Evolutionary conservation across 73 alveolate genomes (phyloP), one percentile per base, ranked within the genome.

Genomic region (Breviolum minutum): DNA sequence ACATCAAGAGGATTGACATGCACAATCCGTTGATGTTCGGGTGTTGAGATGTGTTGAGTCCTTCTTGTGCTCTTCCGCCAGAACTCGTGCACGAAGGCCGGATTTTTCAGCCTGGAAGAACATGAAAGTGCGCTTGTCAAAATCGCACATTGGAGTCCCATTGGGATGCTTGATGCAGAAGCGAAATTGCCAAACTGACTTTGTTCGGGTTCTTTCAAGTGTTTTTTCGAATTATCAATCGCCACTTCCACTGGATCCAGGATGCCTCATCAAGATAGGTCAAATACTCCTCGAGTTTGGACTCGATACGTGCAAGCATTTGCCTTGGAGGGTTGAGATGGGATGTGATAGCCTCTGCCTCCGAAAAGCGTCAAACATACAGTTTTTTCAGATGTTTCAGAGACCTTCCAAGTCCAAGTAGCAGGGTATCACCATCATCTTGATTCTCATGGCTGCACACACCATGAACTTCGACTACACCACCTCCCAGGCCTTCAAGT

Each of bases 211-310:
- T 40, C 3, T 40, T 40, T 40, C 54, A n/a, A n/a, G n/a, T n/a
- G n/a, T n/a, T n/a, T n/a, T 10, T 32, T 63, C 24, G 8, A 6
- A 6, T 9, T 29, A 7, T 8, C 64, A 27, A 27, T 19, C n/a
- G 11, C 0, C 64, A 8, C 14, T 8, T 27, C 7, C 62, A 5
- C 6, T 1, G n/a, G n/a, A 29, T 0, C 87, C n/a, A 0, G n/a
- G 66, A 12, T 30, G n/a, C 73, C 99, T 99, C 96, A 60, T 95
- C 95, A n/a, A 95, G 97, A 89, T 70, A 99, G 87, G 97, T 96
- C 79, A 80, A 95, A 88, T 63, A 97, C 32, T 97, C 99, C 97
- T 93, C 97, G 66, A 76, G 92, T 87, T 92, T 99, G 80, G 66
- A 92, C 98, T 92, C 98, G 54, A 92, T 92, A 26, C 98, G 98